These are phyloP conservation scores for Aspergillus viridinutans DNA, from an alignment of 2,329 filamentous ascomycete species.

Conservation along the genomic window DNA sequence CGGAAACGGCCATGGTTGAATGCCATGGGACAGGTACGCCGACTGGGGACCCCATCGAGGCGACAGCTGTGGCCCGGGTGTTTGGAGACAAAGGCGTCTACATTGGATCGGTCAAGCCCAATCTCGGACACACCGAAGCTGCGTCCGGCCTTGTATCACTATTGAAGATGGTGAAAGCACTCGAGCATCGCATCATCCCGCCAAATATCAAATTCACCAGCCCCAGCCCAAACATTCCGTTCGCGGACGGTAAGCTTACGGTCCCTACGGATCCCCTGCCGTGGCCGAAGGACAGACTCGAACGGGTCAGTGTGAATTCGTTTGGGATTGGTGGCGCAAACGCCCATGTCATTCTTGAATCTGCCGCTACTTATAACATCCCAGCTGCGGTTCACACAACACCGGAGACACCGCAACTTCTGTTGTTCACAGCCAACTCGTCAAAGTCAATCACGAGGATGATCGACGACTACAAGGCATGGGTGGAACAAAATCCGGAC, in stretches of 20 bases:
- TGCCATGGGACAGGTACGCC: slow-evolving; percentile 4
- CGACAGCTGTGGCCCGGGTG: background rate
- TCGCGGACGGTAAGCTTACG: background rate
- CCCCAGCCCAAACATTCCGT: slow-evolving; percentile 16
- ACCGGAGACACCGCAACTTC: slow-evolving; percentile 5
- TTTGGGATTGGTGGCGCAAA: slow-evolving; percentile 19
- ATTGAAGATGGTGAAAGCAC: slow-evolving; percentile 7
- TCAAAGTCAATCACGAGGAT: slow-evolving; percentile 18
- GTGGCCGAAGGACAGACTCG: slow-evolving; percentile 13
- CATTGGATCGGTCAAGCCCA: slow-evolving; percentile 9
- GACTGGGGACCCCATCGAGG: background rate
- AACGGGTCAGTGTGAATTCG: slow-evolving; percentile 21
- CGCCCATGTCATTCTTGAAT: slow-evolving; percentile 4
- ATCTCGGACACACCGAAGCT: slow-evolving; percentile 13
- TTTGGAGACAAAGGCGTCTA: background rate
- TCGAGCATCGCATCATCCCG: slow-evolving; percentile 11
- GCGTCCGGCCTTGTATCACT: slow-evolving; percentile 6
- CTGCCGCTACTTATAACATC: background rate
- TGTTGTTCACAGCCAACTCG: slow-evolving; percentile 21
- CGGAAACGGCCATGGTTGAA: slow-evolving; percentile 1
- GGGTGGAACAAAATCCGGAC: slow-evolving; percentile 16
- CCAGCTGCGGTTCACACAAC: background rate
- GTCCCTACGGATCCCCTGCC: slow-evolving; percentile 9
- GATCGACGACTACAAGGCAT: slow-evolving; percentile 14
- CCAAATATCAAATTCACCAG: slow-evolving; percentile 15